These are phyloP conservation scores for Apiosordaria backusii DNA, from an alignment of 495 filamentous ascomycete species.

Conservation along the genomic window DNA sequence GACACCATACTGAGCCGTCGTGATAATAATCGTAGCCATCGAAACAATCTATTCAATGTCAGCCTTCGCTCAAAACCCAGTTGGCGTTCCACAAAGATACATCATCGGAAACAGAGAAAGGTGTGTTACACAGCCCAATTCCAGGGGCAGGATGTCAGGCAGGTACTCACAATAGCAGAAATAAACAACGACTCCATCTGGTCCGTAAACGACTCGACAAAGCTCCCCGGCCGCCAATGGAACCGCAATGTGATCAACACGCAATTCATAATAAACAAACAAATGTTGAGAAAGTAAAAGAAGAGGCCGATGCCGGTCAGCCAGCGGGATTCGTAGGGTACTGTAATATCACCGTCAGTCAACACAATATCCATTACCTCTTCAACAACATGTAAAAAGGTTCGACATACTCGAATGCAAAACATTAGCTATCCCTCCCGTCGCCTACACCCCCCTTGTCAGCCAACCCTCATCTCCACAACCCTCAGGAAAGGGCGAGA, in stretches of 20 bases:
- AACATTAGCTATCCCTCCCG: slow-evolving; percentile 79
- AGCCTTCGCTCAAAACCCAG: neutral
- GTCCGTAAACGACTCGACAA: slow-evolving; percentile 68
- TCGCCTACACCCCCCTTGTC: slow-evolving; percentile 45
- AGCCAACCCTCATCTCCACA: neutral
- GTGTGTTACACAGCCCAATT: neutral
- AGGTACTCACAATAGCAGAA: slow-evolving; percentile 57
- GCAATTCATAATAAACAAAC: slow-evolving; percentile 67
- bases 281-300: slow-evolving; percentile 73
- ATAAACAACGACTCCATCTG: slow-evolving; percentile 79
- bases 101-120: neutral
- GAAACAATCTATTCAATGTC: slow-evolving; percentile 41
- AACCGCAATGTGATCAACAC: slow-evolving; percentile 66
- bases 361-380: neutral
- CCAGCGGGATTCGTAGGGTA: slow-evolving; percentile 66
- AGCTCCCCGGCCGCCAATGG: slow-evolving; percentile 65
- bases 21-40: slow-evolving; percentile 70
- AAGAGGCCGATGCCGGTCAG: slow-evolving; percentile 67
- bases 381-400: no score
- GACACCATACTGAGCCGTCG: slow-evolving; percentile 74
- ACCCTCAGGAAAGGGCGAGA: neutral
- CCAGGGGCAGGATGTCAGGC: neutral
- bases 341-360: slow-evolving; percentile 34
- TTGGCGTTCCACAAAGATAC: neutral
- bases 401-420: slow-evolving; percentile 58